A percentile compares a stretch with the other conserved stretches of the same genome.
Conservation (phyloP, 129 eudicot species). For the Flaveria brownii region DNA sequence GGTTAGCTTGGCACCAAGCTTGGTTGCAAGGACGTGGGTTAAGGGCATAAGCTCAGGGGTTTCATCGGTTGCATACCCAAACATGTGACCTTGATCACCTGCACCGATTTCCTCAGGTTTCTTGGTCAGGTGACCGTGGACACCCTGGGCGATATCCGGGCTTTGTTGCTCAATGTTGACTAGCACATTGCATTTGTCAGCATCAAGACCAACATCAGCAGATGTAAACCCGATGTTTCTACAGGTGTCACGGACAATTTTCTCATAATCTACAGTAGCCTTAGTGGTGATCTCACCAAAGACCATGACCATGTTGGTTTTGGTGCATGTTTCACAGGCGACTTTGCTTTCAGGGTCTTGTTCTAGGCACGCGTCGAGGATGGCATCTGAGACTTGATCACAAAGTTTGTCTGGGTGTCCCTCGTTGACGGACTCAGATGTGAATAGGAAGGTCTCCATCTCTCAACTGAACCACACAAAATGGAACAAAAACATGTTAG, state of each 20-base stretch:
- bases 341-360: constrained; percentile 18
- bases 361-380: constrained; percentile 16
- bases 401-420: constrained; percentile 17
- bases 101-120: constrained; percentile 17
- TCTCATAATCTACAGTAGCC: constrained; percentile 11
- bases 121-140: constrained; percentile 20
- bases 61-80: constrained; percentile 38
- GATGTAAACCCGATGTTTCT: constrained; percentile 23
- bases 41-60: constrained; percentile 67
- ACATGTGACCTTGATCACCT: constrained; percentile 20
- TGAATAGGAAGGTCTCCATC: constrained; percentile 25
- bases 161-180: constrained; percentile 17
- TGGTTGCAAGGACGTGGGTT: constrained; percentile 64
- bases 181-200: constrained; percentile 16
- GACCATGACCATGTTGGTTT: constrained; percentile 19
- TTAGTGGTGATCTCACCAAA: constrained; percentile 20
- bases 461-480: background rate
- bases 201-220: constrained; percentile 19
- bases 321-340: constrained; percentile 10
- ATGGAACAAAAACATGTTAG: background rate
- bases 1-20: constrained; percentile 41
- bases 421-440: constrained; percentile 21
- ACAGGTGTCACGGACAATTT: constrained; percentile 10
- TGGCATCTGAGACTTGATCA: constrained; percentile 21
- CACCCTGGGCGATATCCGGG: constrained; percentile 19